These are phyloP conservation scores for Lophiostoma macrostomum DNA, from an alignment of 495 filamentous ascomycete genomes.

Conservation along the genomic window DNA sequence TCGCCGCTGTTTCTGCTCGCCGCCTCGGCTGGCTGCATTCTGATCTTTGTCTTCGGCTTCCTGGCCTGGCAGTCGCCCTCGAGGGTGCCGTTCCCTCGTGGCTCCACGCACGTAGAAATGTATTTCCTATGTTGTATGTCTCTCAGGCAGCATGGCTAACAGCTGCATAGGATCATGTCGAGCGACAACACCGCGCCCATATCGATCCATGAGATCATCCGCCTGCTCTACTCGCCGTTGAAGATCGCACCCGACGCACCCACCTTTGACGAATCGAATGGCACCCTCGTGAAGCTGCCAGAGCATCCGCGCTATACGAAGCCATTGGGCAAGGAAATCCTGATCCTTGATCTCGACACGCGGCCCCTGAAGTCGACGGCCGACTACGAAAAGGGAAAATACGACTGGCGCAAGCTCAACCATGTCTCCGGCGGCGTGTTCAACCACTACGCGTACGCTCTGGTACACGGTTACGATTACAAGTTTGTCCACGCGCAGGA, in stretches of 20 bases:
- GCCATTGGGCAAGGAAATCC: slow-evolving; percentile 23
- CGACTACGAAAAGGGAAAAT: slow-evolving; percentile 17
- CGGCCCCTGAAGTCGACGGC: slow-evolving; percentile 16
- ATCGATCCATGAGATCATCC: slow-evolving; percentile 27
- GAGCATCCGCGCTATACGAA: slow-evolving; percentile 12
- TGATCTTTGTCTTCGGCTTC: slow-evolving; percentile 19
- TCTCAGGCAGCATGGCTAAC: background rate
- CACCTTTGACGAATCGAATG: slow-evolving; percentile 15
- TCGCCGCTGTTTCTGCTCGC: slow-evolving; percentile 20
- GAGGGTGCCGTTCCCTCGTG: slow-evolving; percentile 3
- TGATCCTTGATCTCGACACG: slow-evolving; percentile 32
- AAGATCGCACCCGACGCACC: slow-evolving; percentile 9
- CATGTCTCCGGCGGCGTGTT: slow-evolving; percentile 30
- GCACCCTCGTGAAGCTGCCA: slow-evolving; percentile 6
- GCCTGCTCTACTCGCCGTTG: slow-evolving; percentile 24
- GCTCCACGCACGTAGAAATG: slow-evolving; percentile 8
- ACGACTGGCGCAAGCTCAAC: slow-evolving; percentile 23
- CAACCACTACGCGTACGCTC: slow-evolving; percentile 39
- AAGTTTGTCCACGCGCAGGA: slow-evolving; percentile 43
- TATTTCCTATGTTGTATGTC: too few species aligned
- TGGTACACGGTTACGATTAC: slow-evolving; percentile 55
- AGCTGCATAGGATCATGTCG: background rate
- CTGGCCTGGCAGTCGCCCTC: slow-evolving; percentile 18
- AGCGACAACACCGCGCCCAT: background rate
- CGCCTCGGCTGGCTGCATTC: slow-evolving; percentile 8